Conservation (phyloP, 176 grass and related monocot genomes). For the Otatea glauca region DNA sequence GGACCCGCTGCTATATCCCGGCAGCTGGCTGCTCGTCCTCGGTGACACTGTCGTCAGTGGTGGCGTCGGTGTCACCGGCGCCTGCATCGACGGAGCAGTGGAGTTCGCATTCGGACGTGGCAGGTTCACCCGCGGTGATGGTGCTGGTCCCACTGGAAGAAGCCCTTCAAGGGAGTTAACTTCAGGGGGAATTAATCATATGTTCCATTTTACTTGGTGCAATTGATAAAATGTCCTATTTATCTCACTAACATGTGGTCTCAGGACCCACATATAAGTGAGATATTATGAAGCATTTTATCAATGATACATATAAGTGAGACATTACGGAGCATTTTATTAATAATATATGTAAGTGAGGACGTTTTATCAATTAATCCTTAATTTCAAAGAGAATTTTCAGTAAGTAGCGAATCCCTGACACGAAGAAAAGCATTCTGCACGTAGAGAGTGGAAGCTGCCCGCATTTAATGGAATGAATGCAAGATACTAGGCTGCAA, state of each 20-base stretch:
- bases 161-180: constrained; percentile 35
- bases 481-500: not conserved
- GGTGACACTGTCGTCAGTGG: constrained; percentile 39
- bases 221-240: no score
- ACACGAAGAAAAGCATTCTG: not conserved
- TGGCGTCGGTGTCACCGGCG: constrained; percentile 8
- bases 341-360: no score
- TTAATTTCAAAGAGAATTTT: not conserved
- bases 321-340: no score
- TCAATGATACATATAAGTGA: no score
- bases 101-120: constrained; percentile 24
- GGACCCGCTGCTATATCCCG: constrained; percentile 56
- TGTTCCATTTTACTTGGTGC: no score
- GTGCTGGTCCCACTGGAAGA: constrained; percentile 27
- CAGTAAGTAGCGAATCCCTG: not conserved
- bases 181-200: no score
- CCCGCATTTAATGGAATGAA: not conserved
- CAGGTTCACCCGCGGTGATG: constrained; percentile 40
- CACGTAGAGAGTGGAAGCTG: not conserved
- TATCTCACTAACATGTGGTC: no score
- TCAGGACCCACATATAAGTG: no score
- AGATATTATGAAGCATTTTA: no score
- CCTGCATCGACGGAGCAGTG: constrained; percentile 27
- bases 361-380: no score
- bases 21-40: constrained; percentile 52